Evolutionary conservation across 169 alveolate genomes (phyloP), one percentile per base, ranked within the genome.

Genomic region (Eimeria tenella): DNA sequence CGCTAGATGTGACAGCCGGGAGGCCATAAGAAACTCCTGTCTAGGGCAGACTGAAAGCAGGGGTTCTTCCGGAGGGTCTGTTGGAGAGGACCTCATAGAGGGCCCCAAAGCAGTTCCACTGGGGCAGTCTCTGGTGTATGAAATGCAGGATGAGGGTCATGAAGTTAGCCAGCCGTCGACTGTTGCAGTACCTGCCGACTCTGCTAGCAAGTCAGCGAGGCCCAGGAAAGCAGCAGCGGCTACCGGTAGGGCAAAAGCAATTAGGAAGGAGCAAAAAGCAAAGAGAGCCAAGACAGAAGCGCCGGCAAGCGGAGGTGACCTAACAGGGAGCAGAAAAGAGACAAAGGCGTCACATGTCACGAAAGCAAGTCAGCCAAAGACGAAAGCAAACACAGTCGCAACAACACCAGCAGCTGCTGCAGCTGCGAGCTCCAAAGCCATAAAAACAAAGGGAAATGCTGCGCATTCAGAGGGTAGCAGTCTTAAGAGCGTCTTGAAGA

Each of bases 181-280:
- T 0, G 15, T n/a, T 11, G 77, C 77, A 68, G 77, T 55, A 71
- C 56, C 81, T 31, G 49, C 77, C 25, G 77, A 42, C 25, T 42
- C 77, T 68, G 77, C 52, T 68, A 5, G 77, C 73, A 63, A 63
- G 50, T 50, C 74, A 63, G 25, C 49, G 9, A 68, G 25, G 77
- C 53, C 77, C 4, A 50, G 53, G 15, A 68, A 68, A 65, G 74
- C 74, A 65, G 74, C 74, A 65, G 74, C 74, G 4, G 74, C 74
- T 19, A 25, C 74, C 49, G 74, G 74, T 5, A 19, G 21, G 31
- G 21, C 7, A 17, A 65, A 65, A 65, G 74, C 17, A 65, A 65
- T 19, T 19, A 17, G 23, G 21, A 17, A 65, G 21, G 74, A 65
- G 21, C 17, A 65, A 65, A 5, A 65, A 65, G 21, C 17, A 25